Percentiles rank a stretch among this genome's conserved stretches.
These are phyloP conservation scores for Amylostereum chailletii DNA, from an alignment of 1,284 basidiomycete species.

Conservation along the genomic window DNA sequence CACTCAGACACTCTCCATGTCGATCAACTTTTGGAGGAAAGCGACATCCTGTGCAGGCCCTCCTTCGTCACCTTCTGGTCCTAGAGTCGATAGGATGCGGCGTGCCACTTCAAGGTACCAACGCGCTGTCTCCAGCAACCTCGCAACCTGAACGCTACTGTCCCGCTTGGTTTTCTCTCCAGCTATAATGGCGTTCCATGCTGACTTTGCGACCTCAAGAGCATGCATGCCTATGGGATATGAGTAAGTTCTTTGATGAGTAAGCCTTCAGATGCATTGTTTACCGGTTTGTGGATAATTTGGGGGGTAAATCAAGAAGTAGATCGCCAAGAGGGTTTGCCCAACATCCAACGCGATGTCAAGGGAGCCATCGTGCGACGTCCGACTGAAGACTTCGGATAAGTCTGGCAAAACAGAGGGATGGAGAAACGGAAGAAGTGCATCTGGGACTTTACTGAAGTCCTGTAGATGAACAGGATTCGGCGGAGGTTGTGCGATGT, in stretches of 20 bases:
- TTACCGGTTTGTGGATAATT: constrained; percentile 74
- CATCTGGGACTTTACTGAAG: constrained; percentile 28
- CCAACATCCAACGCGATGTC: constrained; percentile 45
- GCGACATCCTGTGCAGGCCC: constrained; percentile 29
- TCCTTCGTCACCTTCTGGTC: constrained; percentile 49
- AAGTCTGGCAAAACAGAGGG: constrained; percentile 50
- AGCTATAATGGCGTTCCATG: constrained; percentile 51
- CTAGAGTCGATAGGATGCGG: constrained; percentile 35
- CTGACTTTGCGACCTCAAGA: constrained; percentile 65
- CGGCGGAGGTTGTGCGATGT: constrained; percentile 5
- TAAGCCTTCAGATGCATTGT: constrained; percentile 13
- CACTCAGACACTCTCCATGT: too few species aligned
- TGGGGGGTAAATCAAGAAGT: constrained; percentile 56
- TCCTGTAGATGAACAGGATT: constrained; percentile 7
- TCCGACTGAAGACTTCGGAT: constrained; percentile 52
- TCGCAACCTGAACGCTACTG: not conserved
- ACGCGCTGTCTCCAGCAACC: constrained; percentile 16
- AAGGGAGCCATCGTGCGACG: constrained; percentile 56
- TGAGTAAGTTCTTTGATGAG: not conserved
- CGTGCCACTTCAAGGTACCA: constrained; percentile 34
- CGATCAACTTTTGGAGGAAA: too few species aligned
- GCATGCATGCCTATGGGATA: constrained; percentile 53
- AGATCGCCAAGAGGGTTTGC: constrained; percentile 50
- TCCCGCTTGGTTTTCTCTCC: constrained; percentile 10
- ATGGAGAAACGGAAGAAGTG: constrained; percentile 36